Conservation (phyloP, 192 early-diverging fungal genomes). For the Coemansia erecta region DNA sequence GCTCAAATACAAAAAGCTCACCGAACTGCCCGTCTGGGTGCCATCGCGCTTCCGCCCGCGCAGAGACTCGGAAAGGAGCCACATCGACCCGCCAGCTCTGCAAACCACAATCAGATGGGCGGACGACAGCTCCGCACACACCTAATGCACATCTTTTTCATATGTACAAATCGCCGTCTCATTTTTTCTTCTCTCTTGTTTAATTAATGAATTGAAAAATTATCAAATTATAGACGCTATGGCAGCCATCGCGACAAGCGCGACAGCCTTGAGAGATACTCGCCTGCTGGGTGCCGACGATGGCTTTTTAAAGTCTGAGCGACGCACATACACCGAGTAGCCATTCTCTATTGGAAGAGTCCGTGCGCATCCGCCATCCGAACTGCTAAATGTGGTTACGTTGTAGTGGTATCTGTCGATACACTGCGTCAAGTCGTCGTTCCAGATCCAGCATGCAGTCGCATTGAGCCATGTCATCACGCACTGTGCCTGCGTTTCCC, state of each 20-base stretch:
- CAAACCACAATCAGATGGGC: slow-evolving; percentile 33
- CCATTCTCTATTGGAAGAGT: slow-evolving; percentile 17
- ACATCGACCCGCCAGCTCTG: too few species aligned
- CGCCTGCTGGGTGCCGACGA: background rate
- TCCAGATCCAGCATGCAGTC: slow-evolving; percentile 47
- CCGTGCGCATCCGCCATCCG: slow-evolving; percentile 18
- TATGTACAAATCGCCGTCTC: background rate
- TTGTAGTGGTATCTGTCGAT: slow-evolving; percentile 18
- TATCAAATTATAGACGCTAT: background rate
- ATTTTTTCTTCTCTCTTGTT: background rate
- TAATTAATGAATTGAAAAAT: background rate
- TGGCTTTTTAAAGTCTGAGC: slow-evolving; percentile 11
- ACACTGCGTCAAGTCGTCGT: slow-evolving; percentile 17
- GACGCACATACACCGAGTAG: slow-evolving; percentile 31
- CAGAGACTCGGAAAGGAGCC: slow-evolving; percentile 4
- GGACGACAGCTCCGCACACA: background rate
- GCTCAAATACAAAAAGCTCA: slow-evolving; percentile 22
- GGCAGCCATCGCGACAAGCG: background rate
- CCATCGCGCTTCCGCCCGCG: slow-evolving; percentile 9
- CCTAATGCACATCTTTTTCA: background rate
- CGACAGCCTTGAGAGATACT: background rate
- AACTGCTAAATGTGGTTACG: background rate
- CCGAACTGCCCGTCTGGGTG: slow-evolving; percentile 12
- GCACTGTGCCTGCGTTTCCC: slow-evolving; percentile 41
- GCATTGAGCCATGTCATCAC: slow-evolving; percentile 34